Percentiles rank a stretch among this genome's conserved stretches.
These are phyloP conservation scores for Gastroboletus turbinatus DNA, from an alignment of 1,284 basidiomycete species.

Conservation along the genomic window DNA sequence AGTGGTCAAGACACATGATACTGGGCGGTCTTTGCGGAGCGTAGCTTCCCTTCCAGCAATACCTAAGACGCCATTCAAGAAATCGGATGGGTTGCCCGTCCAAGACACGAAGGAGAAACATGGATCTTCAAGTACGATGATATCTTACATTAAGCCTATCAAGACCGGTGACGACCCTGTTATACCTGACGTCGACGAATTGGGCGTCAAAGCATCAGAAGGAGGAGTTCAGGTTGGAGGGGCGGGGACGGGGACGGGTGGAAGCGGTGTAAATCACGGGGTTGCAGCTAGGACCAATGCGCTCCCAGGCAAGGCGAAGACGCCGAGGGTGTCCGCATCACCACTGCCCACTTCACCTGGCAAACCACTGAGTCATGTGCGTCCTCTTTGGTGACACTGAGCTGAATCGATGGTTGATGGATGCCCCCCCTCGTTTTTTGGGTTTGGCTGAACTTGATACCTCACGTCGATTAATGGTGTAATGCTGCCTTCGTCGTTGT, in stretches of 20 bases:
- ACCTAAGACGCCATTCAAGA: slow-evolving; percentile 30
- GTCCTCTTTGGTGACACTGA: slow-evolving; percentile 67
- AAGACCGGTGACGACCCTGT: slow-evolving; percentile 47
- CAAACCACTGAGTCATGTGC: slow-evolving; percentile 78
- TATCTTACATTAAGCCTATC: slow-evolving; percentile 50
- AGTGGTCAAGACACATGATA: slow-evolving; percentile 30
- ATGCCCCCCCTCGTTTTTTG: slow-evolving; percentile 11
- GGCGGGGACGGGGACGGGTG: not conserved
- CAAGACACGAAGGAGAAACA: slow-evolving; percentile 29
- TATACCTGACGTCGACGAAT: slow-evolving; percentile 51
- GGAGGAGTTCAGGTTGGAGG: slow-evolving; percentile 30
- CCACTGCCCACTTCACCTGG: slow-evolving; percentile 46
- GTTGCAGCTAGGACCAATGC: slow-evolving; percentile 18
- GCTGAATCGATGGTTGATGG: slow-evolving; percentile 36
- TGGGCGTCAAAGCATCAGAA: slow-evolving; percentile 48
- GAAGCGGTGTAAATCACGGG: slow-evolving; percentile 13
- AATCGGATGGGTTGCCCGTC: slow-evolving; percentile 18
- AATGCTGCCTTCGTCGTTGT: slow-evolving; percentile 23
- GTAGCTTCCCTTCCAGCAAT: slow-evolving; percentile 26
- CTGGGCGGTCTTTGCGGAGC: slow-evolving; percentile 31
- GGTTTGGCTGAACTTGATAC: slow-evolving; percentile 22
- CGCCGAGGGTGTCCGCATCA: slow-evolving; percentile 27
- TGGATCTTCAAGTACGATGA: slow-evolving; percentile 50
- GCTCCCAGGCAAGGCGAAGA: slow-evolving; percentile 19
- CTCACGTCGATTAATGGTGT: slow-evolving; percentile 36